phyloP scores from a whole-genome alignment of 2,329 filamentous ascomycete genomes.

The Talaromyces sp. region DNA sequence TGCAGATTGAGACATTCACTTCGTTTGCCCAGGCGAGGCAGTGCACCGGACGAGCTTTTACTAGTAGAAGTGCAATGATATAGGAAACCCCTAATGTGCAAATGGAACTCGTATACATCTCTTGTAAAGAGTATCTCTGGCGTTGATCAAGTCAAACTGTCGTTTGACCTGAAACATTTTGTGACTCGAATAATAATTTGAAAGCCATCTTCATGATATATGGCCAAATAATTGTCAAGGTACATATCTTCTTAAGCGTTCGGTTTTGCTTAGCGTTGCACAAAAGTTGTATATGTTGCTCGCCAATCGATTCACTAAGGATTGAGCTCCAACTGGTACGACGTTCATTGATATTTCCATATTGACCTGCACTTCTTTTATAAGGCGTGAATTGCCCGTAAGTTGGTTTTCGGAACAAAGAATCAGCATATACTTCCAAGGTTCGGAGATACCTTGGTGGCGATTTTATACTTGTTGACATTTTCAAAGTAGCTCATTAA shows the following conservation, averaged over 20 bases:
- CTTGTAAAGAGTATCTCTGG: background rate
- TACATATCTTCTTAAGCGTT: background rate
- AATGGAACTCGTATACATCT: constrained; percentile 3
- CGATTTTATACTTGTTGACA: background rate
- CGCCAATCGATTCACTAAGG: background rate
- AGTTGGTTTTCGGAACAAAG: background rate
- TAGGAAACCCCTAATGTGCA: background rate
- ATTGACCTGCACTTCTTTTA: background rate
- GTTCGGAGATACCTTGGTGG: background rate
- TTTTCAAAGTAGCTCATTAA: background rate
- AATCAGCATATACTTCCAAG: background rate
- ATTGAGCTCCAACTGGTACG: background rate
- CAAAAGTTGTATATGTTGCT: background rate
- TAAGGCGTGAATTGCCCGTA: background rate
- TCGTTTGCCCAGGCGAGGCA: constrained; percentile 37
- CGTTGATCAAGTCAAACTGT: background rate
- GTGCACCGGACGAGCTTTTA: background rate
- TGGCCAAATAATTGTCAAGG: background rate
- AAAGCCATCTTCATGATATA: background rate
- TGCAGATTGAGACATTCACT: constrained; percentile 58
- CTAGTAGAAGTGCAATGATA: background rate
- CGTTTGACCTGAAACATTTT: background rate
- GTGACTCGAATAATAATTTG: background rate
- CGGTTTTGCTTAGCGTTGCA: background rate
- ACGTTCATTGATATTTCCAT: background rate